Percentiles rank a stretch among this genome's conserved stretches.
These are phyloP conservation scores for Phaeodactylum tricornutum DNA, from an alignment of 108 stramenopile species.

Conservation along the genomic window DNA sequence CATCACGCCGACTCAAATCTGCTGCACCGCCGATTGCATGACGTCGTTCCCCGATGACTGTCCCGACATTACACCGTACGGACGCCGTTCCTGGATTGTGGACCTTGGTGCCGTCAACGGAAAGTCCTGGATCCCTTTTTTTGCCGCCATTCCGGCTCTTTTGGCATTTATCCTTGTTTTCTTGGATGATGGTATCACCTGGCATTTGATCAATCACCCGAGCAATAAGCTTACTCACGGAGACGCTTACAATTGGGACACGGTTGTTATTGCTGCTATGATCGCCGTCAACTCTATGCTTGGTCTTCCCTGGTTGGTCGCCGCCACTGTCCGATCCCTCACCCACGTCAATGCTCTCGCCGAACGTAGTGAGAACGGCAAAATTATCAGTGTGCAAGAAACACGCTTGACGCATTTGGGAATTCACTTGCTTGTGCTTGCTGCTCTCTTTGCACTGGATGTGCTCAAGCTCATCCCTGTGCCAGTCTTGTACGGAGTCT, in stretches of 20 bases:
- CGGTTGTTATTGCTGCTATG: constrained; percentile 11
- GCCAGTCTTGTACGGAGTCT: constrained; percentile 31
- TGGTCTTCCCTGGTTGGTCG: constrained; percentile 39
- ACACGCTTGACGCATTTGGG: constrained; percentile 25
- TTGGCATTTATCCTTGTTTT: constrained; percentile 24
- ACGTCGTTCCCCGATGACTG: constrained; percentile 38
- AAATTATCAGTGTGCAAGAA: constrained; percentile 24
- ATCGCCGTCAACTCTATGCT: constrained; percentile 25
- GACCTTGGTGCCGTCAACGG: constrained; percentile 34
- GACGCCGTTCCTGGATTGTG: constrained; percentile 36
- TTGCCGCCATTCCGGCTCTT: constrained; percentile 36
- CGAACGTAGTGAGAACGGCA: constrained; percentile 23
- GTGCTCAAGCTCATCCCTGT: constrained; percentile 20
- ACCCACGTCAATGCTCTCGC: constrained; percentile 24
- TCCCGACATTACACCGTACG: constrained; percentile 16
- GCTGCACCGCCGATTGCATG: constrained; percentile 24
- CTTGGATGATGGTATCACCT: constrained; percentile 26
- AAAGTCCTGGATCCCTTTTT: constrained; percentile 30
- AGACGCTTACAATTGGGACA: constrained; percentile 38
- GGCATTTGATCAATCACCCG: constrained; percentile 23
- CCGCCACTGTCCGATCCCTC: constrained; percentile 29
- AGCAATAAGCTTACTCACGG: constrained; percentile 26
- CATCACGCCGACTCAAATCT: constrained; percentile 34
- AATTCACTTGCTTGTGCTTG: constrained; percentile 15
- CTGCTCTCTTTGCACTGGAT: constrained; percentile 13